Conservation (phyloP, 176 grass and related monocot genomes). For the Areca catechu region DNA sequence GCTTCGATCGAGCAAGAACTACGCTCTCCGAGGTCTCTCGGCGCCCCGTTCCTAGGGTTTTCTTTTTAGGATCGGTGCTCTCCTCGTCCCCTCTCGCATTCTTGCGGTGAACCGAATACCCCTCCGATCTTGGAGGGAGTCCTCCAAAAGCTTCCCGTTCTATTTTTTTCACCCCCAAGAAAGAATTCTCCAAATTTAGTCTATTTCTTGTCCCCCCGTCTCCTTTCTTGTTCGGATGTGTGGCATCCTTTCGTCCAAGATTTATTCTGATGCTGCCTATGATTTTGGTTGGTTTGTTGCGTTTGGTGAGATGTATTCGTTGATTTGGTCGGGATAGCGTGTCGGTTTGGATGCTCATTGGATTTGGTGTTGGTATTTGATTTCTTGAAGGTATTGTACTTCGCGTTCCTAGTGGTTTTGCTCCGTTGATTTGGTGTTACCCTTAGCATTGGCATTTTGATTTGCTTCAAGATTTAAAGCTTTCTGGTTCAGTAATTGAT, state of each 20-base stretch:
- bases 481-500: too few relatives aligned
- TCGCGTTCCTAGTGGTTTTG: too few relatives aligned
- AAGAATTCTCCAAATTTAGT: background rate
- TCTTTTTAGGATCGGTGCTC: background rate
- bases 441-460: too few relatives aligned
- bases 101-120: conserved; percentile 12
- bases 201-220: background rate
- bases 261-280: background rate
- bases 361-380: background rate
- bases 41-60: conserved; percentile 11
- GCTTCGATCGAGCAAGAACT: conserved; percentile 25
- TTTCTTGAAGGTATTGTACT: background rate
- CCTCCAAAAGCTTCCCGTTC: background rate
- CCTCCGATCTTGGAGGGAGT: conserved; percentile 19
- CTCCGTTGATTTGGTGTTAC: too few relatives aligned
- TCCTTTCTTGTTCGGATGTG: conserved; percentile 6
- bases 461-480: too few relatives aligned
- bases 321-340: background rate
- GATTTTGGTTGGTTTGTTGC: conserved; percentile 10
- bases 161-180: background rate
- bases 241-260: background rate
- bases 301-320: conserved; percentile 4
- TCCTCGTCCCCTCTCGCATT: background rate
- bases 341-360: background rate
- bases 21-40: conserved; percentile 8